Conservation (phyloP, 2,329 filamentous ascomycete species). For the Neopestalotiopsis clavispora region DNA sequence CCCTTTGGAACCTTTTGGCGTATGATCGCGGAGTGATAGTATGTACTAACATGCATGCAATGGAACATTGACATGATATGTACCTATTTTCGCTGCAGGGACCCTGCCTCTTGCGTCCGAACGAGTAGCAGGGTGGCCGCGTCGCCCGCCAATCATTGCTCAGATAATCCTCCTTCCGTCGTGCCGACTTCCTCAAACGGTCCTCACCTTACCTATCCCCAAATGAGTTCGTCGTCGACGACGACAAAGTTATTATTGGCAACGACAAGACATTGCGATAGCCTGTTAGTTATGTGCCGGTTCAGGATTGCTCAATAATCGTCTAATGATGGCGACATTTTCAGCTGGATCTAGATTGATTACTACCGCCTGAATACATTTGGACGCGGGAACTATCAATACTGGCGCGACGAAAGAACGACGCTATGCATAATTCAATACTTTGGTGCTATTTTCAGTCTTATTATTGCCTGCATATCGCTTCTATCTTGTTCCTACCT, state of each 20-base stretch:
- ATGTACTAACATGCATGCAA: background rate
- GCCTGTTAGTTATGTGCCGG: background rate
- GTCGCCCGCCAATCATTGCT: background rate
- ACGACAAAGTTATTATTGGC: no score
- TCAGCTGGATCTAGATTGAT: background rate
- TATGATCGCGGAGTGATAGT: background rate
- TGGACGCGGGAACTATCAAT: no score
- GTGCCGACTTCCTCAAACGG: background rate
- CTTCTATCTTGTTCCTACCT: background rate
- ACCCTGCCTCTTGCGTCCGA: background rate
- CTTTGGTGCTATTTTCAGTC: background rate
- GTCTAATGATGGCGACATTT: background rate
- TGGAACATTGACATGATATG: background rate
- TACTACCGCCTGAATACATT: no score
- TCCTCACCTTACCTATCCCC: background rate
- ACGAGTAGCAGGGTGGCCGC: background rate
- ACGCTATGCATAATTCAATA: background rate
- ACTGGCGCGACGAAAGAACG: background rate
- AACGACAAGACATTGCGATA: background rate
- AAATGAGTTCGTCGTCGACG: background rate
- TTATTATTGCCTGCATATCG: background rate
- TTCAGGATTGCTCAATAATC: background rate
- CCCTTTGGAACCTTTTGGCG: background rate
- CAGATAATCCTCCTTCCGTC: conserved; percentile 1
- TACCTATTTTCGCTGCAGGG: background rate